phyloP scores from a whole-genome alignment of 208 protist species.

The Trypanosoma mega region DNA sequence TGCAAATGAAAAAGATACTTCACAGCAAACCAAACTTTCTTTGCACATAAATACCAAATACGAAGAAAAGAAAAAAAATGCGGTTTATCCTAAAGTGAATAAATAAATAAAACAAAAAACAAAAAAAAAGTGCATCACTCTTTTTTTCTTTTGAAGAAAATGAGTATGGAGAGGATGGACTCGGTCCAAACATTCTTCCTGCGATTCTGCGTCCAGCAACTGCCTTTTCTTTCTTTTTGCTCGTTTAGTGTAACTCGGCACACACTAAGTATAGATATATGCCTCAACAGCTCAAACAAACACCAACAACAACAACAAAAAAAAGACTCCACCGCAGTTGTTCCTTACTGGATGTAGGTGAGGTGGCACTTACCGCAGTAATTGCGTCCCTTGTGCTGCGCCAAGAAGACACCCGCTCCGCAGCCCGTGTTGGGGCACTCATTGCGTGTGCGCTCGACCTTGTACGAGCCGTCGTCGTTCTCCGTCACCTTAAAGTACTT shows the following conservation, averaged over 20 bases:
- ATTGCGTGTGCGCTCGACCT: constrained; percentile 81
- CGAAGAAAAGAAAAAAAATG: constrained; percentile 13
- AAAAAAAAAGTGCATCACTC: neutral
- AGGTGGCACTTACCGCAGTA: constrained; percentile 98
- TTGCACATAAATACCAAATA: no score
- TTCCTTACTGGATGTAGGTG: constrained; percentile 15
- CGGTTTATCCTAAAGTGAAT: neutral
- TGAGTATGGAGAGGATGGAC: no score
- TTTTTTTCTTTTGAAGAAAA: no score
- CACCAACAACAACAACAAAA: neutral
- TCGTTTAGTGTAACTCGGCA: no score
- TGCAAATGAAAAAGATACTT: no score
- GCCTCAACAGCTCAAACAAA: neutral
- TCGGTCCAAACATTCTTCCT: no score
- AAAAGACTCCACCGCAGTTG: neutral
- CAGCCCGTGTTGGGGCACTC: constrained; percentile 89
- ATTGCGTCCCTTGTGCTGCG: constrained; percentile 93
- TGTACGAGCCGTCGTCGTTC: constrained; percentile 95
- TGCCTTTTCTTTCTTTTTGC: neutral
- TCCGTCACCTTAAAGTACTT: constrained; percentile 99
- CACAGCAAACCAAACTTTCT: no score
- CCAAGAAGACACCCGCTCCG: constrained; percentile 96
- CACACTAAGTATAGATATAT: neutral
- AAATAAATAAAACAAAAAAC: constrained; percentile 15
- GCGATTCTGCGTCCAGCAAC: neutral